Conservation (phyloP, 768 basidiomycete genomes). For the Rhizopogon salebrosus region DNA sequence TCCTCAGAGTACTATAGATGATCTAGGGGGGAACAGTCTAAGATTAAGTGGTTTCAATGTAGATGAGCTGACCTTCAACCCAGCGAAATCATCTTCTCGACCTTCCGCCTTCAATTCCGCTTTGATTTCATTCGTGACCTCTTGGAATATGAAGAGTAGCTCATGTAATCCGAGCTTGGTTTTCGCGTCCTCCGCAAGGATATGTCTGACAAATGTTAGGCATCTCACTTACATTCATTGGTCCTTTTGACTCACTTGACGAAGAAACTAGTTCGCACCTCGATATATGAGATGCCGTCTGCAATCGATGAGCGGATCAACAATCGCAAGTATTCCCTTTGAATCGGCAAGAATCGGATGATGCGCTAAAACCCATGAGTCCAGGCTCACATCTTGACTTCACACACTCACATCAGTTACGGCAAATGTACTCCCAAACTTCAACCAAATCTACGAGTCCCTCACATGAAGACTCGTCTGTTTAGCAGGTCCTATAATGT, state of each 20-base stretch:
- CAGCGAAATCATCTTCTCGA: conserved; percentile 36
- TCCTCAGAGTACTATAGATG: conserved; percentile 37
- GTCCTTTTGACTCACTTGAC: conserved; percentile 22
- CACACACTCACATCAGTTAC: conserved; percentile 20
- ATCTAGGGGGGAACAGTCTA: conserved; percentile 22
- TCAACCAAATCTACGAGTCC: conserved; percentile 15
- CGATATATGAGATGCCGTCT: conserved; percentile 43
- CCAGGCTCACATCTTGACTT: conserved; percentile 19
- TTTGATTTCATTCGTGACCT: conserved; percentile 31
- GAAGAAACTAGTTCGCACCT: conserved; percentile 36
- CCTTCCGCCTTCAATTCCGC: conserved; percentile 28
- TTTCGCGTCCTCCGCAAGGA: conserved; percentile 31
- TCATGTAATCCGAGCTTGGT: conserved; percentile 32
- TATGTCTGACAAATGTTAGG: conserved; percentile 28
- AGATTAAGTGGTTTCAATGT: neutral
- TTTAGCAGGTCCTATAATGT: neutral
- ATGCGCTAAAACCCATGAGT: conserved; percentile 25
- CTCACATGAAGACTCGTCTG: neutral
- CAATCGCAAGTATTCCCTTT: conserved; percentile 14
- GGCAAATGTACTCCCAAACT: conserved; percentile 15
- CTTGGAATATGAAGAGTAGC: conserved; percentile 31
- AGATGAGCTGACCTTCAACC: conserved; percentile 29
- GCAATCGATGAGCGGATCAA: conserved; percentile 36
- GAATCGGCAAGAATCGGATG: conserved; percentile 20
- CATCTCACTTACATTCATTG: neutral